Evolutionary conservation across 2,329 filamentous ascomycete species (phyloP).

Genomic region (Fusarium cicatricum): DNA sequence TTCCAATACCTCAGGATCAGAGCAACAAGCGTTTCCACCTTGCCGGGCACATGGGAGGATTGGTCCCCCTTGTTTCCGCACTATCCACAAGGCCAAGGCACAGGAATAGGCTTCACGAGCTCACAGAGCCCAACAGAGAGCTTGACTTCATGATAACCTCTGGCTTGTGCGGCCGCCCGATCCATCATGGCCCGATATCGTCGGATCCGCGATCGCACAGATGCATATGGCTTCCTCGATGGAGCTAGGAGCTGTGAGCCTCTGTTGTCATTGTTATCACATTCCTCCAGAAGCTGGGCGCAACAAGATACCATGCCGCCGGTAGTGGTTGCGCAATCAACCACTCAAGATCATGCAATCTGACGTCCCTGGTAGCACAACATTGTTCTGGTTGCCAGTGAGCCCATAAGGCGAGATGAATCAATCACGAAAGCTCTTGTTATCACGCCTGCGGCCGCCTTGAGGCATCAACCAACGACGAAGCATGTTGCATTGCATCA

Average conservation of each 20-base stretch:
- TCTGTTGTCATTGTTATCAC: conserved; percentile 11
- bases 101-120: background rate
- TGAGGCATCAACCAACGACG: background rate
- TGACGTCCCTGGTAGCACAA: background rate
- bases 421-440: conserved; percentile 1
- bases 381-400: background rate
- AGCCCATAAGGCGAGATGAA: background rate
- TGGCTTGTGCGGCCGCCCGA: background rate
- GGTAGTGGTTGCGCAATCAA: conserved; percentile 1
- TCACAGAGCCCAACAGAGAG: conserved; percentile 1
- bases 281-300: conserved; percentile 3
- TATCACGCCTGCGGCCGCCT: conserved; percentile 7
- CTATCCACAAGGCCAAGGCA: conserved; percentile 13
- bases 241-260: background rate
- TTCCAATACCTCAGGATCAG: background rate
- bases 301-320: conserved; percentile 1
- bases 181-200: background rate
- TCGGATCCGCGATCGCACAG: conserved; percentile 1
- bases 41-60: background rate
- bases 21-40: background rate
- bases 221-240: background rate
- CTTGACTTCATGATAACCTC: conserved; percentile 16
- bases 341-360: background rate
- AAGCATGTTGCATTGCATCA: background rate
- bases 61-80: conserved; percentile 3